Percentiles rank a stretch among this genome's conserved stretches.
Evolutionary conservation across 2,329 filamentous ascomycete genomes (phyloP).

Genomic region (Phoma sp.): DNA sequence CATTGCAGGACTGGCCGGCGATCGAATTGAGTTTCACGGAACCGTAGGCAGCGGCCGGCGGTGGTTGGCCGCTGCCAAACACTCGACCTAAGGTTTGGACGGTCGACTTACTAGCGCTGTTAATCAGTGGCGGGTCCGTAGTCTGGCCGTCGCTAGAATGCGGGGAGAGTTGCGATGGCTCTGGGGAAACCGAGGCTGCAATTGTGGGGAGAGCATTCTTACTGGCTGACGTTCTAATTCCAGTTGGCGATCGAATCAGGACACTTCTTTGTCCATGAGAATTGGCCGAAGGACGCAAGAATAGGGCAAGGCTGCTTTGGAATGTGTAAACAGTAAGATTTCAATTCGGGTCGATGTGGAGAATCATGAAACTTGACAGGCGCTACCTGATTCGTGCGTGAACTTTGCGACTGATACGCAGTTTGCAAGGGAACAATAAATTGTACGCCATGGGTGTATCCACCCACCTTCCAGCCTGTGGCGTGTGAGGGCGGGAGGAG

Average conservation of each 20-base stretch:
- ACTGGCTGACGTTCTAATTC: neutral
- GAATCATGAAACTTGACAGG: constrained; percentile 5
- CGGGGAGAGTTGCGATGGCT: constrained; percentile 8
- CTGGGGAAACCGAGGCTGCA: constrained; percentile 14
- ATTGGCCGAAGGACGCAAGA: neutral
- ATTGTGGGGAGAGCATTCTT: neutral
- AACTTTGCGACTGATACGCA: neutral
- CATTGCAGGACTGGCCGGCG: constrained; percentile 2
- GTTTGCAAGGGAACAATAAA: neutral
- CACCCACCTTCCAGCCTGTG: no score
- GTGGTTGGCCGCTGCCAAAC: constrained; percentile 1
- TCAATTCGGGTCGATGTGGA: constrained; percentile 5
- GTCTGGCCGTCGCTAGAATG: constrained; percentile 15
- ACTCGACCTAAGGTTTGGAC: constrained; percentile 2
- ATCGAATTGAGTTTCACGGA: constrained; percentile 17
- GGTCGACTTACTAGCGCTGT: constrained; percentile 4
- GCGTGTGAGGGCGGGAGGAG: neutral
- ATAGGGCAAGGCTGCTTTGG: constrained; percentile 6
- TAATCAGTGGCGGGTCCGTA: neutral
- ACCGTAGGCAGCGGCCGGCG: neutral
- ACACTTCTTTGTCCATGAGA: constrained; percentile 6
- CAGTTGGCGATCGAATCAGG: neutral
- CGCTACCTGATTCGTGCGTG: constrained; percentile 14
- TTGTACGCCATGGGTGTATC: no score
- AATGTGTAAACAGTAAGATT: constrained; percentile 11